A percentile compares a stretch with the other conserved stretches of the same genome.
Evolutionary conservation across 495 filamentous ascomycete genomes (phyloP).

Genomic region (Penicillium pancosmium): DNA sequence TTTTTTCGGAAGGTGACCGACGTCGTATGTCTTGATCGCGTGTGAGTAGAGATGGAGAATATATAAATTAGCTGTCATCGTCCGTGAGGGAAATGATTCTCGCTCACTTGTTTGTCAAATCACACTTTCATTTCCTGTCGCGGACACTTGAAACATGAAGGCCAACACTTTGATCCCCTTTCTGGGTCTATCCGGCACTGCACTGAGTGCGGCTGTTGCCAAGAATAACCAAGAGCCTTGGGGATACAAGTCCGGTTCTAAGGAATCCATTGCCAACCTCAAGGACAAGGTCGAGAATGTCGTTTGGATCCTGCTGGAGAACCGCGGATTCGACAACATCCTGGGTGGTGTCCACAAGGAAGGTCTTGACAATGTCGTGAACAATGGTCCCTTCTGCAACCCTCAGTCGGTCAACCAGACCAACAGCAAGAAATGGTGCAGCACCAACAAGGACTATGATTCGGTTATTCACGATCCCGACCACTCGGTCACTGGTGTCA

Average conservation of each 20-base stretch:
- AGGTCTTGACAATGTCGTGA: slow-evolving; percentile 45
- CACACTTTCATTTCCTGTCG: slow-evolving; percentile 1
- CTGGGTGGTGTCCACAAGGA: slow-evolving; percentile 42
- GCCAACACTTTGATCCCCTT: slow-evolving; percentile 26
- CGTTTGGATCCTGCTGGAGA: slow-evolving; percentile 49
- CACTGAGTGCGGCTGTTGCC: slow-evolving; percentile 23
- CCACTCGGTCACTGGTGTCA: slow-evolving; percentile 53
- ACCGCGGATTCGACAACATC: slow-evolving; percentile 51
- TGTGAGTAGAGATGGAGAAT: background rate
- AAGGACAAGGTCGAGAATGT: slow-evolving; percentile 53
- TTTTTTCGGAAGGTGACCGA: slow-evolving; percentile 1
- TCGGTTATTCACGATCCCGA: slow-evolving; percentile 53
- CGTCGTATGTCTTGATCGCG: background rate
- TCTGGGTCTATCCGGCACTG: slow-evolving; percentile 28
- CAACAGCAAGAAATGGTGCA: slow-evolving; percentile 39
- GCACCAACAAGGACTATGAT: slow-evolving; percentile 46
- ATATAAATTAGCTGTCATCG: slow-evolving; percentile 7
- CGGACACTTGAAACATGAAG: slow-evolving; percentile 21
- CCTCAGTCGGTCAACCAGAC: slow-evolving; percentile 40
- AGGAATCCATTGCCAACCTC: slow-evolving; percentile 39
- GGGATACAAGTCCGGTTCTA: slow-evolving; percentile 32
- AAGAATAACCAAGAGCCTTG: slow-evolving; percentile 17
- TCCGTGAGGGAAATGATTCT: slow-evolving; percentile 17
- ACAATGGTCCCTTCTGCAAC: slow-evolving; percentile 50
- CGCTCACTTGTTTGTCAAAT: slow-evolving; percentile 8